These are phyloP conservation scores for Lactarius vividus DNA, from an alignment of 768 basidiomycete species.

Conservation along the genomic window DNA sequence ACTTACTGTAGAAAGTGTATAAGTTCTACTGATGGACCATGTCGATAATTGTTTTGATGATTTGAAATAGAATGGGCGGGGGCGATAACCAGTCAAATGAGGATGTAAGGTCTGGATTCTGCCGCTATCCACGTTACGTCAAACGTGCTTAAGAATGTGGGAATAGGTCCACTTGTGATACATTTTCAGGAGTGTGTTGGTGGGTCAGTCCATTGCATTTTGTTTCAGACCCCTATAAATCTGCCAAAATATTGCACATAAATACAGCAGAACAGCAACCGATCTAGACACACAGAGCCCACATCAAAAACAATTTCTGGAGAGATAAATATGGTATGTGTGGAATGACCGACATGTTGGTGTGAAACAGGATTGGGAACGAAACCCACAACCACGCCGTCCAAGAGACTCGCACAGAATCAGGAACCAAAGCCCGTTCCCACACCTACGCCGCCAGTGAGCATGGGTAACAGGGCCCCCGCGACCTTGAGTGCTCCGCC, in stretches of 20 bases:
- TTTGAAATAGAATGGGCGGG: no score
- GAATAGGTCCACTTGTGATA: neutral
- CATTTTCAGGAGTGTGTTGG: neutral
- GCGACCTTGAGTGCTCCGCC: conserved; percentile 18
- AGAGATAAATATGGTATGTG: neutral
- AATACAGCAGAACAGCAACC: no score
- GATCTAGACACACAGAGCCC: neutral
- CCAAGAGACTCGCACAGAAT: neutral
- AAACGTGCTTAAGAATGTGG: neutral
- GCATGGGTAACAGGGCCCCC: neutral
- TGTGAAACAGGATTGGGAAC: neutral
- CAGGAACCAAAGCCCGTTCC: neutral
- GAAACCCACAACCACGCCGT: neutral
- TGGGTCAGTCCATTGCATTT: neutral
- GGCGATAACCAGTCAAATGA: no score
- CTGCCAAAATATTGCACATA: neutral
- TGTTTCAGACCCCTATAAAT: neutral
- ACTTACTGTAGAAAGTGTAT: neutral
- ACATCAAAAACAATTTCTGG: neutral
- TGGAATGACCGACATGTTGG: neutral
- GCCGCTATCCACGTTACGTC: neutral
- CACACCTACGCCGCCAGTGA: neutral
- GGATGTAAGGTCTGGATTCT: neutral
- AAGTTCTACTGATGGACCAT: neutral
- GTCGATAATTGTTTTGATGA: neutral